Conservation (phyloP, 169 alveolate genomes). For the Plasmodium coatneyi region DNA sequence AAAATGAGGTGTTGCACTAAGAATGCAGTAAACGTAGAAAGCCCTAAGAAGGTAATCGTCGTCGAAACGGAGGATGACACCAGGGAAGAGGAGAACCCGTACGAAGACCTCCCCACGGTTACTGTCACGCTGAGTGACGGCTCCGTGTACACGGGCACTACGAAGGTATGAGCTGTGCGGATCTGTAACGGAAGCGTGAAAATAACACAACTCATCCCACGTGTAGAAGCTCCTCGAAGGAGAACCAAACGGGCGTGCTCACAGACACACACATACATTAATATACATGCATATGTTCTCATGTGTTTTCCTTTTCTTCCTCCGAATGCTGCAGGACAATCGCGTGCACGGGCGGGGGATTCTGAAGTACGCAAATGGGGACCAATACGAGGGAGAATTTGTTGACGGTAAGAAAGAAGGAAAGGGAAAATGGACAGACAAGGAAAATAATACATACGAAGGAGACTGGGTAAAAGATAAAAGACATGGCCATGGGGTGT, state of each 20-base stretch:
- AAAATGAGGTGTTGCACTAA: constrained; percentile 50
- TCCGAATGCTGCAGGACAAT: constrained; percentile 1
- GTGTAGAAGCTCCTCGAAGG: too few relatives aligned
- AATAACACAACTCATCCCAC: too few relatives aligned
- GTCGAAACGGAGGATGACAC: neutral
- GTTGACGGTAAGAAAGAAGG: constrained; percentile 92
- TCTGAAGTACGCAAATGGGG: constrained; percentile 85
- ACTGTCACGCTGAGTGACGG: constrained; percentile 47
- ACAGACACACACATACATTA: neutral
- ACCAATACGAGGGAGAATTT: constrained; percentile 94
- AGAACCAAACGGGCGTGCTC: neutral
- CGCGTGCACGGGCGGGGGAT: constrained; percentile 77
- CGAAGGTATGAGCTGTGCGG: constrained; percentile 6
- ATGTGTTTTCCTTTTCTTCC: neutral
- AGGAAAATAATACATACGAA: constrained; percentile 94
- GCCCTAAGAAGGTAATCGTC: neutral
- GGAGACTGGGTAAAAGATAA: constrained; percentile 94
- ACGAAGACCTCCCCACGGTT: constrained; percentile 1
- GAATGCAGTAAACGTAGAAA: constrained; percentile 9
- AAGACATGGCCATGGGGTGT: constrained; percentile 96
- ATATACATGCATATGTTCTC: neutral
- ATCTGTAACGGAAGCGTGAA: neutral
- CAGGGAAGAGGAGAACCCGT: neutral
- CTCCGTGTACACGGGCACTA: constrained; percentile 53
- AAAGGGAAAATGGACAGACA: constrained; percentile 92